Conservation (phyloP, 2,329 filamentous ascomycete species). For the Diaporthe humulicola region DNA sequence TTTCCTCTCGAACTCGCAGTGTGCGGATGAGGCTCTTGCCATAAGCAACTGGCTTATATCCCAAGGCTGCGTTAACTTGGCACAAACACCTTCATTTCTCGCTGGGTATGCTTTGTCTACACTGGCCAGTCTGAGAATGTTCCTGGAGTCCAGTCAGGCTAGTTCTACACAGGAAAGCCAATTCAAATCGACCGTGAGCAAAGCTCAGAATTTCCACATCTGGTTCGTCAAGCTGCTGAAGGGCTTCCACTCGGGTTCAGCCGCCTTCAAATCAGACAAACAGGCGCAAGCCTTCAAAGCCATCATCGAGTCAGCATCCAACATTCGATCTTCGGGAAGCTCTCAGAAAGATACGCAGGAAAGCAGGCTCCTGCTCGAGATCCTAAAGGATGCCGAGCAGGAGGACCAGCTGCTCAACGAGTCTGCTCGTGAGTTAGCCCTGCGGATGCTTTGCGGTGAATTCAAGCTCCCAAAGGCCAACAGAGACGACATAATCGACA, state of each 20-base stretch:
- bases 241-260: conserved; percentile 64
- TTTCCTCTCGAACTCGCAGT: conserved; percentile 86
- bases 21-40: conserved; percentile 90
- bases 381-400: conserved; percentile 79
- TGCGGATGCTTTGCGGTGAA: conserved; percentile 79
- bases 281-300: conserved; percentile 71
- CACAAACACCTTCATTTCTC: conserved; percentile 78
- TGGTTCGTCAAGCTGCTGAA: conserved; percentile 83
- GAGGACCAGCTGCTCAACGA: conserved; percentile 76
- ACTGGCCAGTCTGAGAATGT: conserved; percentile 81
- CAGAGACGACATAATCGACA: conserved; percentile 76
- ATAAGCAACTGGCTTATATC: conserved; percentile 87
- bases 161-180: conserved; percentile 89
- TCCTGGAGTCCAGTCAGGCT: conserved; percentile 80
- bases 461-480: conserved; percentile 74
- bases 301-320: conserved; percentile 77
- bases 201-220: conserved; percentile 79
- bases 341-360: conserved; percentile 79
- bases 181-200: conserved; percentile 81
- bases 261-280: conserved; percentile 60
- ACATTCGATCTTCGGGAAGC: conserved; percentile 77
- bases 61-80: conserved; percentile 75
- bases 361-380: conserved; percentile 81
- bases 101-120: conserved; percentile 85
- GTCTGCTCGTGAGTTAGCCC: conserved; percentile 77